Percentiles rank a stretch among this genome's conserved stretches.
These are phyloP conservation scores for Triticum dicoccoides DNA, from an alignment of 176 grass and related monocot species.

Conservation along the genomic window DNA sequence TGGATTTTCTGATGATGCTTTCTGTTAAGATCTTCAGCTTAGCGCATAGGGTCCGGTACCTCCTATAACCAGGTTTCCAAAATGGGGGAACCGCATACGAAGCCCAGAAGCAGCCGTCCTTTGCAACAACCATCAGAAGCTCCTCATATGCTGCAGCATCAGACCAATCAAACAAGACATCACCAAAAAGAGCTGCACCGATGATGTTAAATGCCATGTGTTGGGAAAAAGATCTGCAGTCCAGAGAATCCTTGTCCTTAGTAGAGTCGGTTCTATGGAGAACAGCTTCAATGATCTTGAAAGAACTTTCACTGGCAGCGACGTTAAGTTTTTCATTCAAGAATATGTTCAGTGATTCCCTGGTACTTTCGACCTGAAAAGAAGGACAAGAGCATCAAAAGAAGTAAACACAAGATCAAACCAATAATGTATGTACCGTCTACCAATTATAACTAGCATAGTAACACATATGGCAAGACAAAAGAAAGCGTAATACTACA, in stretches of 20 bases:
- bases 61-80: constrained; percentile 87
- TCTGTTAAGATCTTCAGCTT: constrained; percentile 66
- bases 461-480: background rate
- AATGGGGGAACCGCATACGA: constrained; percentile 70
- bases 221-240: constrained; percentile 60
- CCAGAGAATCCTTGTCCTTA: constrained; percentile 48
- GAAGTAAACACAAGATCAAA: constrained; percentile 9
- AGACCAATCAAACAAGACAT: constrained; percentile 81
- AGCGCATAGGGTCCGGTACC: constrained; percentile 49
- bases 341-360: constrained; percentile 69
- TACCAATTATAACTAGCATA: background rate
- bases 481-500: background rate
- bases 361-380: constrained; percentile 66
- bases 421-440: background rate
- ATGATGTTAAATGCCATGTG: constrained; percentile 78
- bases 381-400: constrained; percentile 8
- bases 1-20: constrained; percentile 44
- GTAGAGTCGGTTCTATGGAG: constrained; percentile 43
- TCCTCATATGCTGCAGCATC: constrained; percentile 64
- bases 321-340: constrained; percentile 55
- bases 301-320: constrained; percentile 27
- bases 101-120: constrained; percentile 91
- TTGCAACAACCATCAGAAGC: constrained; percentile 72
- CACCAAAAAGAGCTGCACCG: constrained; percentile 68
- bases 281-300: constrained; percentile 50